phyloP scores from a whole-genome alignment of 805 yeast genomes.

The Wickerhamomyces hampshirensis region DNA sequence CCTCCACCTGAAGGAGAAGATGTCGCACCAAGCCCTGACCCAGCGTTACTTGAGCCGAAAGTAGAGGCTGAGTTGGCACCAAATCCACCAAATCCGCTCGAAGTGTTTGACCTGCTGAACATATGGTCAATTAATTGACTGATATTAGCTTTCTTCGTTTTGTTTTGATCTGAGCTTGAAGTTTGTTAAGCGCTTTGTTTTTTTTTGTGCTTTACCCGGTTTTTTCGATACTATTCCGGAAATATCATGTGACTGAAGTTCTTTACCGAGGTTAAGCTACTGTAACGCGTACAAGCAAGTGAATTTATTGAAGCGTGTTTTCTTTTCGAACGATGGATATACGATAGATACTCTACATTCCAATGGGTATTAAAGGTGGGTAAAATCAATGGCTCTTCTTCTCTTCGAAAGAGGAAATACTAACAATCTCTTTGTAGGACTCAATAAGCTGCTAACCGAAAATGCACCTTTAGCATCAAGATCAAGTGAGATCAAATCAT shows the following conservation, averaged over 20 bases:
- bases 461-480: slow-evolving; percentile 82
- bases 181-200: no score
- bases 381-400: neutral
- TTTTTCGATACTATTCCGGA: no score
- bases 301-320: neutral
- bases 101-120: slow-evolving; percentile 24
- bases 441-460: slow-evolving; percentile 81
- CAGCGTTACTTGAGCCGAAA: slow-evolving; percentile 22
- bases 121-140: slow-evolving; percentile 5
- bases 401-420: neutral
- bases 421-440: slow-evolving; percentile 41
- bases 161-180: no score
- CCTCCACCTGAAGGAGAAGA: slow-evolving; percentile 25
- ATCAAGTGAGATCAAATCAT: slow-evolving; percentile 73
- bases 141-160: neutral
- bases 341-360: no score
- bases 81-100: slow-evolving; percentile 29
- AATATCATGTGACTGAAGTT: neutral
- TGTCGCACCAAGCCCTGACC: slow-evolving; percentile 23
- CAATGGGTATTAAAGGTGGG: slow-evolving; percentile 50
- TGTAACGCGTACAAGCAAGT: no score
- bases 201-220: no score
- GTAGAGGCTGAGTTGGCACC: slow-evolving; percentile 28
- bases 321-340: neutral
- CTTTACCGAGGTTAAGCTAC: neutral